Evolutionary conservation across 2,329 filamentous ascomycete genomes (phyloP).

Genomic region (Teratosphaeria zuluensis): DNA sequence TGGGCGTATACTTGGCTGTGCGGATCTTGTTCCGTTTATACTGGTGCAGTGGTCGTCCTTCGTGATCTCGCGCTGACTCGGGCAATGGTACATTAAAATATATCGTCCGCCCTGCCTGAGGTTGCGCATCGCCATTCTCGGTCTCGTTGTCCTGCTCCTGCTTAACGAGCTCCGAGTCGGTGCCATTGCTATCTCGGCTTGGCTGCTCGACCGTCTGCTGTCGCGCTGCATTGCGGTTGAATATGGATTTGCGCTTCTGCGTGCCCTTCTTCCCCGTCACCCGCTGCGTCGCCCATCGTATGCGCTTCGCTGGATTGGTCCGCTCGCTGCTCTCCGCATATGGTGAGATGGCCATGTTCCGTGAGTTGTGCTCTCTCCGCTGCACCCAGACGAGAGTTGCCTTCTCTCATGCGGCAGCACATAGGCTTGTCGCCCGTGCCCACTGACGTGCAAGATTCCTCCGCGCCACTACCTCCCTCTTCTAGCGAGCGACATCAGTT

Average conservation of each 20-base stretch:
- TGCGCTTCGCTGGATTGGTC: slow-evolving; percentile 53
- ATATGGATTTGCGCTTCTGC: slow-evolving; percentile 72
- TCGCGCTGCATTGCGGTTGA: slow-evolving; percentile 48
- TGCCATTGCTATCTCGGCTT: slow-evolving; percentile 7
- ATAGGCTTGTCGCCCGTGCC: not conserved
- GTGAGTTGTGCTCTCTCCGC: not conserved
- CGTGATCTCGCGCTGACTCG: slow-evolving; percentile 63
- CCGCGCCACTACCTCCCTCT: not conserved
- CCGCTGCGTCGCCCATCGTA: slow-evolving; percentile 94
- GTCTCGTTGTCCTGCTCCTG: slow-evolving; percentile 15
- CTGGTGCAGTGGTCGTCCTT: slow-evolving; percentile 59
- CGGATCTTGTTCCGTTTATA: slow-evolving; percentile 93
- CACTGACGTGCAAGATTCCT: not conserved
- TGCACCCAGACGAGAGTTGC: not conserved
- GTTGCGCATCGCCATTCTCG: slow-evolving; percentile 28
- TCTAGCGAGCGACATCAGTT: not conserved
- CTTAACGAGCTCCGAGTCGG: slow-evolving; percentile 19
- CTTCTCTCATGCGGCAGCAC: not conserved
- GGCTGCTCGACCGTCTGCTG: slow-evolving; percentile 24
- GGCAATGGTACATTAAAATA: slow-evolving; percentile 85
- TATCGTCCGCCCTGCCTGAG: slow-evolving; percentile 46
- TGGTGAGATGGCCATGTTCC: slow-evolving; percentile 1
- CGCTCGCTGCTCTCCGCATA: slow-evolving; percentile 38
- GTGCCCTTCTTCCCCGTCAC: slow-evolving; percentile 64
- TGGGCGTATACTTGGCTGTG: slow-evolving; percentile 91